A percentile compares a stretch with the other conserved stretches of the same genome.
Evolutionary conservation across 2,329 filamentous ascomycete species (phyloP).

Genomic region (Verruconis gallopava): DNA sequence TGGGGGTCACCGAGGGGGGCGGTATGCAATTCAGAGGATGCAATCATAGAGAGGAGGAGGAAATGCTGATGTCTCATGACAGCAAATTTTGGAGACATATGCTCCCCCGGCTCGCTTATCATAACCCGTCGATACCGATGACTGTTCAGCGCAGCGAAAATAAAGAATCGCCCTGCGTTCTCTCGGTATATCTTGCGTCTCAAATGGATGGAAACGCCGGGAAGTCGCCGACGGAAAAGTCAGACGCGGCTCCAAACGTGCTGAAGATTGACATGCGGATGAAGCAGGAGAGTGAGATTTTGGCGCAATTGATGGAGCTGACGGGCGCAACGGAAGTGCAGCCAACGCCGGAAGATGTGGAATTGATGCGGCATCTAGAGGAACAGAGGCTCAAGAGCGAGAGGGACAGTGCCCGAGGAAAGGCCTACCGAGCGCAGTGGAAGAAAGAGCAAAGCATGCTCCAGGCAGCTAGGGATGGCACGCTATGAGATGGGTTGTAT

Average conservation of each 20-base stretch:
- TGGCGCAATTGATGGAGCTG: slow-evolving; percentile 47
- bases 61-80: slow-evolving; percentile 15
- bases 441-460: slow-evolving; percentile 50
- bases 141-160: slow-evolving; percentile 57
- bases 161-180: slow-evolving; percentile 42
- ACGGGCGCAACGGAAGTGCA: slow-evolving; percentile 47
- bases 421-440: slow-evolving; percentile 41
- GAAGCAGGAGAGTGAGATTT: slow-evolving; percentile 47
- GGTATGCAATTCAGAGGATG: slow-evolving; percentile 40
- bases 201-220: too few species aligned
- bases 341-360: slow-evolving; percentile 46
- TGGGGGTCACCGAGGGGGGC: slow-evolving; percentile 59
- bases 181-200: slow-evolving; percentile 49
- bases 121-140: slow-evolving; percentile 80
- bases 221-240: slow-evolving; percentile 18
- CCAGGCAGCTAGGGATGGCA: slow-evolving; percentile 35
- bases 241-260: slow-evolving; percentile 20
- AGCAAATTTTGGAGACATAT: slow-evolving; percentile 83
- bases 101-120: slow-evolving; percentile 80
- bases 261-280: slow-evolving; percentile 45
- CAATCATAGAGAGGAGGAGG: slow-evolving; percentile 18
- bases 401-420: slow-evolving; percentile 42
- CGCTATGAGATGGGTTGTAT: neutral
- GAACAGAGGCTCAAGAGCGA: slow-evolving; percentile 39
- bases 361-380: slow-evolving; percentile 44